Base-by-base conservation (phyloP, 2,329 filamentous ascomycete species). In the Colletotrichum limetticola region DNA sequence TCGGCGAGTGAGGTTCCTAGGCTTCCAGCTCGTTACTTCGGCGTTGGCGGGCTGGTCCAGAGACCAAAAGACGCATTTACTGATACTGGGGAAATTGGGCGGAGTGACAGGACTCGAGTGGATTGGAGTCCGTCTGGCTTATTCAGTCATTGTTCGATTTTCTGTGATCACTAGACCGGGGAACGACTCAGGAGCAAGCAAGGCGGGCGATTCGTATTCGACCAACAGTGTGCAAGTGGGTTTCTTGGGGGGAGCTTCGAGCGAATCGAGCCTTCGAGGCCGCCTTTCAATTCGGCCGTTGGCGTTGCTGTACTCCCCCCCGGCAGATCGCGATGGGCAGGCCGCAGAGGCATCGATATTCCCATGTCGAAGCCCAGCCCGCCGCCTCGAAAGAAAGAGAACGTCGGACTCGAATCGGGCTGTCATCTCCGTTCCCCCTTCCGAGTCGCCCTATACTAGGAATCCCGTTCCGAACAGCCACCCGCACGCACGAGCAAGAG, bases 341-440 rank as follows among this genome's bases (percentile, higher is more conserved):
- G 37, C 37, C 14, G 16, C 37, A 52, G n/a, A 26, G n/a, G 53
- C 59, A 19, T 28, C 16, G 7, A 46, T 32, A 52, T 6, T n/a
- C 11, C 61, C 65, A 63, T 30, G 65, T 42, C 65, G 37, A 32
- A 32, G 42, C 32, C 32, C 59, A 69, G 66, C 68, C 56, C 32
- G 26, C 59, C 42, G 19, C 42, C 32, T 11, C 32, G 11, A 12
- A 16, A 42, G 53, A 32, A 53, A 53, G 70, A 55, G 70, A 72
- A 56, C 53, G 32, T 58, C 58, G 58, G 58, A 58, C 28, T 68
- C 69, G 12, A 70, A 70, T 64, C 32, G 32, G 59, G 66, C 55
- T 59, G 11, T 63, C 58, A 65, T 72, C 66, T 70, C 70, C 70
- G 70, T 28, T 4, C 46, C 22, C 66, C 58, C 66, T 69, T 69